Percentiles rank a stretch among this genome's conserved stretches.
Conservation (phyloP, 768 basidiomycete genomes). For the Mycena venus region DNA sequence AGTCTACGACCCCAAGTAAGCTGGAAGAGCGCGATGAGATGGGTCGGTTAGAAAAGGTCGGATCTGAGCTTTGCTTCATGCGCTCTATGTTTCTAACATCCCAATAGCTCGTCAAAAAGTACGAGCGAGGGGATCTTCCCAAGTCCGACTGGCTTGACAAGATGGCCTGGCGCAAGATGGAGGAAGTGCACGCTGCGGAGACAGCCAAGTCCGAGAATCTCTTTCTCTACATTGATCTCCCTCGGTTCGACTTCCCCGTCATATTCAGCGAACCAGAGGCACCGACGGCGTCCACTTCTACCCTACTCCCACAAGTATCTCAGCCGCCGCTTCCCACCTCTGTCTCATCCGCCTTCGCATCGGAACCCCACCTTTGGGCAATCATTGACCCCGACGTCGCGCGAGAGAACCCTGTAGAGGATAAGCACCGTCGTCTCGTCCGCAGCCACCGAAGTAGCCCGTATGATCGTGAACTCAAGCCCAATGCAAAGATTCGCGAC, state of each 20-base stretch:
- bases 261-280: slow-evolving; percentile 89
- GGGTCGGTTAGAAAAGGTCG: slow-evolving; percentile 93
- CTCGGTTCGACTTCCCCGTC: slow-evolving; percentile 97
- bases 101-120: slow-evolving; percentile 89
- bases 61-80: slow-evolving; percentile 18
- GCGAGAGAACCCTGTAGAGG: slow-evolving; percentile 96
- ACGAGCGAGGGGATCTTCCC: slow-evolving; percentile 92
- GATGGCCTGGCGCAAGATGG: slow-evolving; percentile 94
- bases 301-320: slow-evolving; percentile 54
- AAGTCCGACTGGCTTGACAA: slow-evolving; percentile 98
- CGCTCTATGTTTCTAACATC: slow-evolving; percentile 42
- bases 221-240: slow-evolving; percentile 96
- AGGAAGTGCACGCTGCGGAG: slow-evolving; percentile 92
- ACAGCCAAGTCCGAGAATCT: slow-evolving; percentile 92
- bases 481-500: slow-evolving; percentile 95
- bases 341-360: slow-evolving; percentile 63
- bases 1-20: slow-evolving; percentile 92
- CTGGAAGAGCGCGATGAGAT: slow-evolving; percentile 87
- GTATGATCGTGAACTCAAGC: slow-evolving; percentile 95
- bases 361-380: slow-evolving; percentile 86
- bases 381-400: slow-evolving; percentile 92
- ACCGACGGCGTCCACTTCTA: slow-evolving; percentile 56
- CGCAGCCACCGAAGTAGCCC: slow-evolving; percentile 96
- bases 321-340: slow-evolving; percentile 61
- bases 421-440: slow-evolving; percentile 94